These are phyloP conservation scores for Parastagonospora nodorum DNA, from an alignment of 2,329 filamentous ascomycete species.

Conservation along the genomic window DNA sequence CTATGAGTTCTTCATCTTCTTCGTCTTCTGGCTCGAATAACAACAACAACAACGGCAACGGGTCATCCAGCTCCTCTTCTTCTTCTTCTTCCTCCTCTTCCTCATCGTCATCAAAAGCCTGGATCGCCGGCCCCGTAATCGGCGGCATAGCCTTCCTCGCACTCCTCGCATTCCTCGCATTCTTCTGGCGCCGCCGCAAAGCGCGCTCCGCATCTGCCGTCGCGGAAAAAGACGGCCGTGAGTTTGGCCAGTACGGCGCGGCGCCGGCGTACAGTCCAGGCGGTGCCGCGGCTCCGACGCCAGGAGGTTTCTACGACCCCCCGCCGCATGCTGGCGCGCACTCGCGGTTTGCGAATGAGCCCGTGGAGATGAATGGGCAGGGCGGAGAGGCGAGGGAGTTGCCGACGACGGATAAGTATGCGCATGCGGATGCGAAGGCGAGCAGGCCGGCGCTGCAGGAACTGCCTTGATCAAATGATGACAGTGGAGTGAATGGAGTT, in stretches of 20 bases:
- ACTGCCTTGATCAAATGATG: conserved; percentile 7
- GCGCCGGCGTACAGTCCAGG: conserved; percentile 9
- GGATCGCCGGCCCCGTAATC: conserved; percentile 36
- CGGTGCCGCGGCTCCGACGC: background rate
- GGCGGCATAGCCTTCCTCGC: conserved; percentile 23
- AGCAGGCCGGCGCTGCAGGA: conserved; percentile 10
- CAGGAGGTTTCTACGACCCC: too few relatives aligned
- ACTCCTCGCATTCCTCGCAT: conserved; percentile 20
- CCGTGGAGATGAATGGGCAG: conserved; percentile 6
- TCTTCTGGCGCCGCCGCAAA: conserved; percentile 18
- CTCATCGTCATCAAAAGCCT: conserved; percentile 22
- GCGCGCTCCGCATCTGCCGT: background rate
- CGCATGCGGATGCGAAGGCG: conserved; percentile 6
- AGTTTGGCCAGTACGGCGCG: conserved; percentile 2
- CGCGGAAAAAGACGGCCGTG: conserved; percentile 12
- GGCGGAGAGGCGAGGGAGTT: conserved; percentile 13
- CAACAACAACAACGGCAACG: conserved; percentile 1
- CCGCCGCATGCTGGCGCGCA: too few relatives aligned
- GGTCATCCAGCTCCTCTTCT: background rate
- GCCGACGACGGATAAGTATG: conserved; percentile 23
- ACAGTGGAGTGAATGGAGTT: background rate
- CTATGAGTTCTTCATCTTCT: conserved; percentile 2
- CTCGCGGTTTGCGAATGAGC: too few relatives aligned
- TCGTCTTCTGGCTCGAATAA: conserved; percentile 5
- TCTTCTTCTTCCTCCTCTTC: conserved; percentile 1